Evolutionary conservation across 257 asterid genomes (phyloP).

Genomic region (Ilex asprella): DNA sequence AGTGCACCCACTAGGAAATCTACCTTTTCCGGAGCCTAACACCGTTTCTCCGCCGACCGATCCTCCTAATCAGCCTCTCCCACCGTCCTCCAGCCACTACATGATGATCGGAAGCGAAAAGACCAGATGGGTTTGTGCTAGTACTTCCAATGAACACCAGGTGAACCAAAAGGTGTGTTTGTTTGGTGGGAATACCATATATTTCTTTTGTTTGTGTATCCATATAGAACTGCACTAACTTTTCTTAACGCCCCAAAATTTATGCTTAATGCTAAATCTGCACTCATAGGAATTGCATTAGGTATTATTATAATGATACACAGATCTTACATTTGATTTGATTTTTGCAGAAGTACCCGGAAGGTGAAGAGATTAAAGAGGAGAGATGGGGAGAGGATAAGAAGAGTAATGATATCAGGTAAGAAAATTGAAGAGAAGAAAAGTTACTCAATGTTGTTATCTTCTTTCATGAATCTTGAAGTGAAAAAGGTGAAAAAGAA

Average conservation of each 20-base stretch:
- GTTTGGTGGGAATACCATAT: neutral
- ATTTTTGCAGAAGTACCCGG: constrained; percentile 27
- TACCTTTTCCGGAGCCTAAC: constrained; percentile 8
- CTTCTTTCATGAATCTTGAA: constrained; percentile 20
- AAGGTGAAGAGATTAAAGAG: constrained; percentile 7
- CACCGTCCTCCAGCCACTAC: constrained; percentile 17
- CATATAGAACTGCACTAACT: constrained; percentile 5
- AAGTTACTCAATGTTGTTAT: constrained; percentile 12
- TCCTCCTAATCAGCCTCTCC: constrained; percentile 24
- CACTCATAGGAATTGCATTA: constrained; percentile 7
- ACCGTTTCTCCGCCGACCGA: constrained; percentile 14
- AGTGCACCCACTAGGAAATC: constrained; percentile 1
- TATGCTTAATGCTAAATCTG: constrained; percentile 3
- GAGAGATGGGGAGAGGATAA: neutral
- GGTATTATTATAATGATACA: constrained; percentile 19
- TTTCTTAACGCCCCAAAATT: neutral
- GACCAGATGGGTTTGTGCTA: constrained; percentile 27
- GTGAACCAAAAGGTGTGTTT: constrained; percentile 26
- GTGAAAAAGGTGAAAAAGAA: constrained; percentile 4
- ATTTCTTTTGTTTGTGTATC: neutral
- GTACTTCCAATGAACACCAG: constrained; percentile 7
- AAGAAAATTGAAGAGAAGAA: constrained; percentile 14
- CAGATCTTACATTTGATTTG: neutral
- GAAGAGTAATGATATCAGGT: constrained; percentile 36
- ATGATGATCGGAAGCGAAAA: constrained; percentile 9